A percentile compares a stretch with the other conserved stretches of the same genome.
Conservation (phyloP, 2,329 filamentous ascomycete species). For the Aspergillus fructus region DNA sequence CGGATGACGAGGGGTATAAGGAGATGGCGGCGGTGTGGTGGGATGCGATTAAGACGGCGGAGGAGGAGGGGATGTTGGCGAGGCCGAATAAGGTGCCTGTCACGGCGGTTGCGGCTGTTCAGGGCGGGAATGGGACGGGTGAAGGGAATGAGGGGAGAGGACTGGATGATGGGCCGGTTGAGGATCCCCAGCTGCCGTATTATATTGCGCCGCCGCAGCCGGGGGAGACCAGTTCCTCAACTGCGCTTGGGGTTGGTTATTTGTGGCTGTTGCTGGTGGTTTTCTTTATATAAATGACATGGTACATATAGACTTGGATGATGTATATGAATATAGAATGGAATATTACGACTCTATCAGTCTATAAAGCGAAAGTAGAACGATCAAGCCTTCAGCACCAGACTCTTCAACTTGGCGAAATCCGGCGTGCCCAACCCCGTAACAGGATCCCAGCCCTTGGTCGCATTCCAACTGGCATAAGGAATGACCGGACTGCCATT, state of each 20-base stretch:
- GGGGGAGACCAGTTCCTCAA: neutral
- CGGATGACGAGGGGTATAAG: constrained; percentile 23
- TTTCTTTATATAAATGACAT: neutral
- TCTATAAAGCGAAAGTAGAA: neutral
- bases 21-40: constrained; percentile 31
- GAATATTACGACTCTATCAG: neutral
- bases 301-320: neutral
- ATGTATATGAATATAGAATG: too few species aligned
- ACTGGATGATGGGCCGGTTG: constrained; percentile 7
- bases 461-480: constrained; percentile 52
- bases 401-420: constrained; percentile 19
- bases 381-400: neutral
- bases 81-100: neutral
- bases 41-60: constrained; percentile 22
- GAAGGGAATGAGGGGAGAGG: neutral
- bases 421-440: constrained; percentile 44
- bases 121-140: neutral
- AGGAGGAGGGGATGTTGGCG: constrained; percentile 5
- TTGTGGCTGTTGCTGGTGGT: neutral
- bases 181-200: constrained; percentile 2
- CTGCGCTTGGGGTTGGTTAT: neutral
- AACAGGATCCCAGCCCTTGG: constrained; percentile 52
- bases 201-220: constrained; percentile 6
- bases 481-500: constrained; percentile 43
- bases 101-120: neutral